Evolutionary conservation across 441 rosid species (phyloP), one percentile per base, ranked within the genome.

Genomic region (Mallotus japonicus): DNA sequence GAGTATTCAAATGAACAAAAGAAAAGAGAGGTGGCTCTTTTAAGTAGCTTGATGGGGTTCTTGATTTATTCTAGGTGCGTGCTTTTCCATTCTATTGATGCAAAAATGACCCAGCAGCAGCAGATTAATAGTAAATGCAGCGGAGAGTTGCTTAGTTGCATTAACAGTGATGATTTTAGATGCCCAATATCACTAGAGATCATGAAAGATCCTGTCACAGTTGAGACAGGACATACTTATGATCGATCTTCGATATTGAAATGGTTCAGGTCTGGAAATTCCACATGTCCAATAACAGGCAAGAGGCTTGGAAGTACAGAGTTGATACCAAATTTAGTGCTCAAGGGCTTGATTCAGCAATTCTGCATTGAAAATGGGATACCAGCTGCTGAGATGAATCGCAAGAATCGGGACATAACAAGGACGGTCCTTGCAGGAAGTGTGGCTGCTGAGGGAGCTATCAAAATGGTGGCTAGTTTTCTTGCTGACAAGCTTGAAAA

Each of bases 181-280:
- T 90, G 97, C 60, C 97, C 97, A 3, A 90, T 93, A 34, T 85
- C 92, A 44, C 85, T 92, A 7, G 97, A 91, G 83, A 55, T 88
- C 49, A 92, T 92, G 98, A 79, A 59, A 3, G 93, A 92, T 77
- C 98, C 95, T 0, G 96, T 93, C 44, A 80, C 88, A 55, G 75
- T 91, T 8, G 82, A 83, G 73, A 83, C 97, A 1, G 96, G 95
- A 0, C 96, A 92, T 71, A 90, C 92, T 0, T 92, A 93, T 76
- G 97, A 90, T 71, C 86, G 96, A 44, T 73, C 76, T 76, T 92
- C 96, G 6, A 92, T 92, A 47, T 55, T 80, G 60, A 89, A 84
- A 58, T 94, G 95, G 97, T 85, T 93, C 72, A 50, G 83, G 28
- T 77, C 90, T 14, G 95, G 98, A 67, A 90, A 90, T 68, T 67